Base-by-base conservation (phyloP, 345 rosid genomes). In the Corchorus olitorius region DNA sequence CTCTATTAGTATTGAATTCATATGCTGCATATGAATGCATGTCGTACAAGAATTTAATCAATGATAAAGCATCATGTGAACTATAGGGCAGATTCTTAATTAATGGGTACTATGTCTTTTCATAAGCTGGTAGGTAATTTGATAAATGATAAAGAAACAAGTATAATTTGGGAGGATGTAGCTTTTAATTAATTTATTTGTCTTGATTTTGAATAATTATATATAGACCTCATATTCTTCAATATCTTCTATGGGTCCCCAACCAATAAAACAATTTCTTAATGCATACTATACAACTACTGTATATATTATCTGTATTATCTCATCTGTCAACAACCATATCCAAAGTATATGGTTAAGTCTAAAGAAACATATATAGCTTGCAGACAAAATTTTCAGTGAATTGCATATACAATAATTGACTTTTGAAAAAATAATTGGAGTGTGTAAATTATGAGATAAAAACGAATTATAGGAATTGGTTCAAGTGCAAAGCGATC, bases 301-400 rank as follows among this genome's bases (percentile, higher is more conserved):
- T 17, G 27, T 27, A 10, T 54, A 71, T n/a, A 12, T 71, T 71
- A 71, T 70, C 16, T 37, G 0, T 72, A 39, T 39, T 37, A 55
- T 55, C 75, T 72, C 53, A 39, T 20, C 53, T 41, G 19, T 20
- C 75, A 72, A 56, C 75, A 39, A 72, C 75, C 65, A 22, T 56
- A 70, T 70, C 73, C 48, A 53, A 53, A 17, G n/a, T 17, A 56
- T 41, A 56, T 20, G 37, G 60, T 27, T 56, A 72, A 72, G 37
- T 54, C 63, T 6, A 37, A 54, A 34, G n/a, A 69, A 50, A 67
- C 50, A 3, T 49, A 3, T 49, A 50, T 39, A 33, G 59, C 43
- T 68, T 49, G 16, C 50, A 15, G 0, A 3, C 46, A 37, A 16
- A 37, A 5, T 4, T 66, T 9, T 39, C 43, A 27, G 27, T 48